Evolutionary conservation across 2,329 filamentous ascomycete species (phyloP).

Genomic region (Trichoderma oligosporum): DNA sequence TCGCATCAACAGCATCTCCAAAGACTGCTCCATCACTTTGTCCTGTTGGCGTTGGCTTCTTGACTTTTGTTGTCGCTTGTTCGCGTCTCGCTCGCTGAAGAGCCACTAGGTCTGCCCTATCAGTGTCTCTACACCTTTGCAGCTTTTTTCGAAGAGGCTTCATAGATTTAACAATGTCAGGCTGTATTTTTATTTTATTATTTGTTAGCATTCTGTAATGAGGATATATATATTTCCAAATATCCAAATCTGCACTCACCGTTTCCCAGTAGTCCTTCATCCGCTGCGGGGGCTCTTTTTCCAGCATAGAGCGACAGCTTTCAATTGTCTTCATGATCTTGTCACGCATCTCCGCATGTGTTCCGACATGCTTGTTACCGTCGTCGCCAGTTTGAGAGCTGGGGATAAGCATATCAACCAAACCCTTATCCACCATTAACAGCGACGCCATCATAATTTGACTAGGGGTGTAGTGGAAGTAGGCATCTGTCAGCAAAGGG

Average conservation of each 20-base stretch:
- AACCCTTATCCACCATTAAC: slow-evolving; percentile 65
- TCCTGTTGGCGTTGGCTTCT: slow-evolving; percentile 38
- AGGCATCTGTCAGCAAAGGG: slow-evolving; percentile 86
- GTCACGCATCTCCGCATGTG: slow-evolving; percentile 35
- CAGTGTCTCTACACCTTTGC: slow-evolving; percentile 69
- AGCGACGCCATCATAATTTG: slow-evolving; percentile 89
- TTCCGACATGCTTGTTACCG: background rate
- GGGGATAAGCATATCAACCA: slow-evolving; percentile 51
- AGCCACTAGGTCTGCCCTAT: slow-evolving; percentile 67
- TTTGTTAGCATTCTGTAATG: slow-evolving; percentile 21
- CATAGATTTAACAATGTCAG: slow-evolving; percentile 44
- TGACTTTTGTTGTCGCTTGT: slow-evolving; percentile 44
- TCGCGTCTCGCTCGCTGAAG: slow-evolving; percentile 62
- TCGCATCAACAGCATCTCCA: slow-evolving; percentile 39
- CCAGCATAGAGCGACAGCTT: slow-evolving; percentile 52
- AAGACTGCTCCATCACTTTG: slow-evolving; percentile 46
- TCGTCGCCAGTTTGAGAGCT: slow-evolving; percentile 30
- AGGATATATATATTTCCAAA: no score
- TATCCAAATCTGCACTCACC: slow-evolving; percentile 34
- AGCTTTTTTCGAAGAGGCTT: slow-evolving; percentile 64
- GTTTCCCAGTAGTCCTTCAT: slow-evolving; percentile 53
- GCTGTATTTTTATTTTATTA: no score
- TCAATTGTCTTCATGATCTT: slow-evolving; percentile 50
- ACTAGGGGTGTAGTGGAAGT: slow-evolving; percentile 91
- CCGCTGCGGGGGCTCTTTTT: slow-evolving; percentile 54